Evolutionary conservation across 306 rosid genomes (phyloP).

Genomic region (Cyclanthera cordifolia): DNA sequence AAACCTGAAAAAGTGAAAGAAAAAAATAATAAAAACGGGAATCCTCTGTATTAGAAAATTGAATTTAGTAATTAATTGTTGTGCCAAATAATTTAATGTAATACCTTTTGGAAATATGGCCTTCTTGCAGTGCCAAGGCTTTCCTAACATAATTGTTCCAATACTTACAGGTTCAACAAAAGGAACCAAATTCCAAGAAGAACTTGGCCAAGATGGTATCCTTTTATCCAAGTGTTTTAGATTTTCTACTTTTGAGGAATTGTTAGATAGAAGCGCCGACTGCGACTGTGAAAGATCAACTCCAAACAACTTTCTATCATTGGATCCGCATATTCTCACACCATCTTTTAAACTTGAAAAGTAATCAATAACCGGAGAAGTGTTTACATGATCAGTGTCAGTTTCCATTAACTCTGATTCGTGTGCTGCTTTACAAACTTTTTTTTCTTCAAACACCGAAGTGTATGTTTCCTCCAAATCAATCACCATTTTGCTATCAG

Average conservation of each 20-base stretch:
- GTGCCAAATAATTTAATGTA: neutral
- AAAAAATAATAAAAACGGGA: neutral
- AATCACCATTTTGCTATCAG: slow-evolving; percentile 24
- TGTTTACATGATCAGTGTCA: slow-evolving; percentile 13
- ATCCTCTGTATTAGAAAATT: slow-evolving; percentile 4
- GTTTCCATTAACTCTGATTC: slow-evolving; percentile 25
- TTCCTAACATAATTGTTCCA: slow-evolving; percentile 58
- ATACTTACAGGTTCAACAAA: slow-evolving; percentile 38
- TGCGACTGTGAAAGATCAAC: slow-evolving; percentile 24
- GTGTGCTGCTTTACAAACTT: slow-evolving; percentile 1
- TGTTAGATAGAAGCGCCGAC: slow-evolving; percentile 18
- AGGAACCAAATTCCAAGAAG: slow-evolving; percentile 20
- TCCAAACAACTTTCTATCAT: slow-evolving; percentile 38
- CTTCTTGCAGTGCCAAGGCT: slow-evolving; percentile 50
- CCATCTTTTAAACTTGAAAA: slow-evolving; percentile 24
- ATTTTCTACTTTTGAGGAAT: slow-evolving; percentile 11
- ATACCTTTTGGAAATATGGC: slow-evolving; percentile 83
- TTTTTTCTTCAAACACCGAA: slow-evolving; percentile 14
- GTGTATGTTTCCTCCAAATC: slow-evolving; percentile 26
- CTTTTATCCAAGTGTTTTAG: neutral
- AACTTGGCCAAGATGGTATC: neutral
- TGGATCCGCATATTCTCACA: slow-evolving; percentile 18
- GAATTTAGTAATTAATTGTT: neutral
- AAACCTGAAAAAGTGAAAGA: slow-evolving; percentile 45
- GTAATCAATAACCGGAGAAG: slow-evolving; percentile 19